These are phyloP conservation scores for Diplodia scrobiculata DNA, from an alignment of 2,329 filamentous ascomycete species.

Conservation along the genomic window DNA sequence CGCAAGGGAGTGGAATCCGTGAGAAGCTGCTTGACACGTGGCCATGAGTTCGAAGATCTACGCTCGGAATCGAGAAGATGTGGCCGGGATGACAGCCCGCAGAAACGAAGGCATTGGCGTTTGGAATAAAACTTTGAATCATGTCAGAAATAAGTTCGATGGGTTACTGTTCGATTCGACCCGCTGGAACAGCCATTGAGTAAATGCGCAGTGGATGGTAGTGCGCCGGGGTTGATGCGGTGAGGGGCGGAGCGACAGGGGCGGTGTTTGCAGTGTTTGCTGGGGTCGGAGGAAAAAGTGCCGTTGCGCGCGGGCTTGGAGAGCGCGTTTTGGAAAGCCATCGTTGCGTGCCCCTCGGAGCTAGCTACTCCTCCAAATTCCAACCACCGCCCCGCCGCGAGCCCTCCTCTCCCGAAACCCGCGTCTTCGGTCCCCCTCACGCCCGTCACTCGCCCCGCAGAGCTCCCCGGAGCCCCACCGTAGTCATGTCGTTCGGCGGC, in stretches of 20 bases:
- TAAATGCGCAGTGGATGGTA: background rate
- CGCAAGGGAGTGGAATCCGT: background rate
- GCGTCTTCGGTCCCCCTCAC: background rate
- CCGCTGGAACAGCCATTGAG: background rate
- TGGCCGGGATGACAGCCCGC: background rate
- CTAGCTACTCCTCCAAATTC: constrained; percentile 14
- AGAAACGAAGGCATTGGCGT: background rate
- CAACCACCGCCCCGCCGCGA: background rate
- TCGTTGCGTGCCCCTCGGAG: constrained; percentile 28
- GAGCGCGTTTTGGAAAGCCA: constrained; percentile 28
- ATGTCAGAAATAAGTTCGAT: background rate
- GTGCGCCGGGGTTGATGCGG: background rate
- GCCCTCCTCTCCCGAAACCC: background rate
- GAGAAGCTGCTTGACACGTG: background rate
- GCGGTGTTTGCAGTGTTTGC: constrained; percentile 25
- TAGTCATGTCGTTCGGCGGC: constrained; percentile 86
- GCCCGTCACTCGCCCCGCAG: background rate
- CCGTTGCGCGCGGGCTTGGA: constrained; percentile 25
- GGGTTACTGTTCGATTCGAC: background rate
- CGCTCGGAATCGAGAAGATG: background rate
- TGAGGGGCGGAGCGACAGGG: constrained; percentile 18
- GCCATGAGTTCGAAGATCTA: background rate
- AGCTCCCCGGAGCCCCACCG: constrained; percentile 23
- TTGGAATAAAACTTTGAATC: background rate
- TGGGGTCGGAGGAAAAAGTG: constrained; percentile 25